A percentile compares a stretch with the other conserved stretches of the same genome.
phyloP scores from a whole-genome alignment of 176 grass and related monocot species.

The Areca catechu region DNA sequence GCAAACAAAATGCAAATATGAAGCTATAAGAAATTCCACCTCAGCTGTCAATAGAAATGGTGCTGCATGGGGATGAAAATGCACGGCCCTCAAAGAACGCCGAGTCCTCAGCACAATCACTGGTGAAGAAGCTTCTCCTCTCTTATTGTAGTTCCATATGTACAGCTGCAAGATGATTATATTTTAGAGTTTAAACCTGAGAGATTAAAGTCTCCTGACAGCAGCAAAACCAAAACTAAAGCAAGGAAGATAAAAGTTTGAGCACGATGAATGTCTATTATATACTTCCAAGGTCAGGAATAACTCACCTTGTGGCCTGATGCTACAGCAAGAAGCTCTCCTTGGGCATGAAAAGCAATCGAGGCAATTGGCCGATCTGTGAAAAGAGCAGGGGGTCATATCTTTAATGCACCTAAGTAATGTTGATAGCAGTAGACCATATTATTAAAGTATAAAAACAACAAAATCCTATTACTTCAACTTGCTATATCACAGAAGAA shows the following conservation, averaged over 20 bases:
- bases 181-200: constrained; percentile 10
- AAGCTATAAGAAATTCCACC: constrained; percentile 32
- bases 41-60: constrained; percentile 95
- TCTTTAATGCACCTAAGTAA: not conserved
- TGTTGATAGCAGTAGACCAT: too few species aligned
- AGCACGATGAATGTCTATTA: too few species aligned
- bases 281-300: not conserved
- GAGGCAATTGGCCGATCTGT: constrained; percentile 93
- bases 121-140: constrained; percentile 52
- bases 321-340: constrained; percentile 92
- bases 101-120: constrained; percentile 77
- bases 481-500: not conserved
- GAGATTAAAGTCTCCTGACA: constrained; percentile 11
- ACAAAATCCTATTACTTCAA: constrained; percentile 4
- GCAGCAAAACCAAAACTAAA: constrained; percentile 14
- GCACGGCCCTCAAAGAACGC: constrained; percentile 92
- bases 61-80: constrained; percentile 94
- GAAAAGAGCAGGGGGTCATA: not conserved
- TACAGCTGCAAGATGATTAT: constrained; percentile 50
- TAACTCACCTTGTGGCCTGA: constrained; percentile 92
- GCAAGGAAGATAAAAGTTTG: not conserved
- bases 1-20: constrained; percentile 16
- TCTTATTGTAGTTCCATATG: constrained; percentile 97
- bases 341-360: constrained; percentile 95
- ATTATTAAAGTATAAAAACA: constrained; percentile 12